A percentile compares a stretch with the other conserved stretches of the same genome.
Evolutionary conservation across 441 rosid species (phyloP).

Genomic region (Populus hybrid): DNA sequence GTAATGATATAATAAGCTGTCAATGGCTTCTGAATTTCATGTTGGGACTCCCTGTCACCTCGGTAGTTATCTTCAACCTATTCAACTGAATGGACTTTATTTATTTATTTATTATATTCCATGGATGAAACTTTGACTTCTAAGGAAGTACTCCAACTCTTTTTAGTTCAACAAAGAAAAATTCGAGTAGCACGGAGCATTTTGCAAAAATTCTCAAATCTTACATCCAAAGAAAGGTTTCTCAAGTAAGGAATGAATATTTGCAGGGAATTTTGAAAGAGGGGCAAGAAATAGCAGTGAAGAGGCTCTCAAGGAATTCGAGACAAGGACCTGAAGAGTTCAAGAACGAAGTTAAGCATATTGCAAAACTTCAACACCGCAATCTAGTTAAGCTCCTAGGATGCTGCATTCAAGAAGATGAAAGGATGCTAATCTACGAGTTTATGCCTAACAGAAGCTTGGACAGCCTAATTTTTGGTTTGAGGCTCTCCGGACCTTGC

Average conservation of each 20-base stretch:
- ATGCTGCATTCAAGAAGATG: conserved; percentile 33
- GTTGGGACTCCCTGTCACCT: background rate
- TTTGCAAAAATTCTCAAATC: too few relatives aligned
- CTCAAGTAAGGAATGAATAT: background rate
- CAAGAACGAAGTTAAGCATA: conserved; percentile 27
- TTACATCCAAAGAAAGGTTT: too few relatives aligned
- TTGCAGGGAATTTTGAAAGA: conserved; percentile 26
- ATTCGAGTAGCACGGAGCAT: too few relatives aligned
- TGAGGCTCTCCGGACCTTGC: background rate
- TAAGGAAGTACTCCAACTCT: too few relatives aligned
- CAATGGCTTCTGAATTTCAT: background rate
- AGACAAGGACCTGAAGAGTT: conserved; percentile 27
- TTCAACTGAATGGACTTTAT: too few relatives aligned
- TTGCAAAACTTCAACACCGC: conserved; percentile 33
- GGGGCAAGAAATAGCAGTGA: conserved; percentile 32
- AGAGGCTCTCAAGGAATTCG: conserved; percentile 25
- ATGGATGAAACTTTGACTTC: too few relatives aligned
- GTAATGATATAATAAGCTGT: conserved; percentile 12
- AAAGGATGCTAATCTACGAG: conserved; percentile 35
- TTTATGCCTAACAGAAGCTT: conserved; percentile 42
- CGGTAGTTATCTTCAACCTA: background rate
- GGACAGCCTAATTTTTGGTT: conserved; percentile 34
- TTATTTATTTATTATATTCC: too few relatives aligned
- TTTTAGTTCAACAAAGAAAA: too few relatives aligned
- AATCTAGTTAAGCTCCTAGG: conserved; percentile 41